Evolutionary conservation across 148 eudicot species (phyloP), one percentile per base, ranked within the genome.

Genomic region (Fagopyrum esculentum): DNA sequence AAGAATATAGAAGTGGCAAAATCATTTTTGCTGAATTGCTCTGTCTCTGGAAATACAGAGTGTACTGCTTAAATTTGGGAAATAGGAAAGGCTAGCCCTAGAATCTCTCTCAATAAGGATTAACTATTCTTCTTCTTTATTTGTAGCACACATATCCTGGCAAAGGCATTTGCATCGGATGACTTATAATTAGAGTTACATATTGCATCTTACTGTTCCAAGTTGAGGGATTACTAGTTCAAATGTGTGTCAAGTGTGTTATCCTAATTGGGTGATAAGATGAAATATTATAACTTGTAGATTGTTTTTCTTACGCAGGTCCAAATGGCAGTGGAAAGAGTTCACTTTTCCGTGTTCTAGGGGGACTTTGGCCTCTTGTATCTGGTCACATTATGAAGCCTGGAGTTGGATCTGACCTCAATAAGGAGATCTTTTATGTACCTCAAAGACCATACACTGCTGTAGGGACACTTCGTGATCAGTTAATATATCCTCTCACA

Each of bases 251-350:
- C 2, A 10, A 30, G 12, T 63, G 69, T 63, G 45, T 63, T 44
- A 63, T 63, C 45, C 45, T 70, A 16, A 16, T 70, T 47, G 74
- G 35, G 54, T 26, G 35, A 47, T 71, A 30, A 19, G 45, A 11
- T 15, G 9, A 35, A 15, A 29, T 22, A 66, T 40, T 66, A 35
- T 13, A 43, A 40, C 71, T 35, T 66, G 17, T 35, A 66, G 47
- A 66, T 35, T 12, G 46, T 13, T 66, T 46, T 66, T 66, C 40
- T 6, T 5, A 15, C 30, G 47, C 71, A 95, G 98, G 98, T 80
- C 98, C 98, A 46, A 95, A 95, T 90, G 98, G 98, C 72, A 95
- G 98, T 46, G 98, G 98, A 47, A 95, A 95, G 81, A 95, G 98
- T 85, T 95, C 98, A 11, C 96, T 95, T 70, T 95, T 95, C 83